Conservation (phyloP, 2,329 filamentous ascomycete species). For the Fusarium algeriense region DNA sequence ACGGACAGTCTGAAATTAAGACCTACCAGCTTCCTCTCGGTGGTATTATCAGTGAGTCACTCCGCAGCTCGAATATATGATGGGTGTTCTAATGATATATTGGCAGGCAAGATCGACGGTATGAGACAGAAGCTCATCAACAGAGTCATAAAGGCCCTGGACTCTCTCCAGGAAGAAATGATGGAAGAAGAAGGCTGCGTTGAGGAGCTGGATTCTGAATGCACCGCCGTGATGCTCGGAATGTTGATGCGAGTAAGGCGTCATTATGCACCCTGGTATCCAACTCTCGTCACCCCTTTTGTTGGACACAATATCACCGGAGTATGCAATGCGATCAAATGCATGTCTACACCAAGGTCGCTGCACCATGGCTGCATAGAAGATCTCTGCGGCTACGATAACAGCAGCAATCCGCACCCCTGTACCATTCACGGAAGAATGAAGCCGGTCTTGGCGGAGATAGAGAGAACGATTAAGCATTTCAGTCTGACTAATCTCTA, state of each 20-base stretch:
- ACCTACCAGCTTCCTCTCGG: neutral
- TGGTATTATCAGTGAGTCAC: neutral
- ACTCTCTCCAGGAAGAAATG: neutral
- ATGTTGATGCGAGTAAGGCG: neutral
- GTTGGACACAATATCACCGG: too few species aligned
- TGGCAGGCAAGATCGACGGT: neutral
- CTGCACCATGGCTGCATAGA: too few species aligned
- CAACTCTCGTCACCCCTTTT: neutral
- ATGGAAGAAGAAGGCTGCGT: rapidly evolving
- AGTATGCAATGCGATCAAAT: too few species aligned
- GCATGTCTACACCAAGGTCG: too few species aligned
- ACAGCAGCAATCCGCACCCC: too few species aligned
- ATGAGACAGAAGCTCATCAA: neutral
- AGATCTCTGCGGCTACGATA: too few species aligned
- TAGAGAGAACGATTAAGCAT: too few species aligned
- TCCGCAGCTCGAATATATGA: neutral
- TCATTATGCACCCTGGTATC: neutral
- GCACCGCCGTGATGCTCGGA: neutral
- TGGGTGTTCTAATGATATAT: neutral
- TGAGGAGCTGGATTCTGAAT: neutral
- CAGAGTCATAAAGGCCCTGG: rapidly evolving
- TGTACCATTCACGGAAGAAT: neutral
- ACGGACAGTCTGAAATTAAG: rapidly evolving
- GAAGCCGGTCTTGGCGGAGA: neutral
- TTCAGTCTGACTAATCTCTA: too few species aligned